Evolutionary conservation across 495 filamentous ascomycete species (phyloP).

Genomic region (Aspergillus asperescens): DNA sequence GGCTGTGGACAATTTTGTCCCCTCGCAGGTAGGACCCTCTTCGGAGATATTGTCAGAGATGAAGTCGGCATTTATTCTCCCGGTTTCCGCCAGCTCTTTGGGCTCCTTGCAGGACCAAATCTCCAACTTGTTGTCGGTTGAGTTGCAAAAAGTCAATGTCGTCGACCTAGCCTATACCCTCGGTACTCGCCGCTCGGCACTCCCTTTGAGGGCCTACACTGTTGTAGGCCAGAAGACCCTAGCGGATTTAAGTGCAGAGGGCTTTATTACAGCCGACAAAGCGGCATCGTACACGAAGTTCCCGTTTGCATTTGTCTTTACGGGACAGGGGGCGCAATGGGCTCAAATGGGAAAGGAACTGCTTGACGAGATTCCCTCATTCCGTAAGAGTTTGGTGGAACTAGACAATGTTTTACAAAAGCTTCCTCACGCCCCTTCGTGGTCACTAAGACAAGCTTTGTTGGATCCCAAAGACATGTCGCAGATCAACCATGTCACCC

Average conservation of each 20-base stretch:
- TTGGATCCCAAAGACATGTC: conserved; percentile 28
- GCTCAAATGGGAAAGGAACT: neutral
- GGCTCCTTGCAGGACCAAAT: no score
- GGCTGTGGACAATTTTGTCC: no score
- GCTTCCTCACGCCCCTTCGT: conserved; percentile 34
- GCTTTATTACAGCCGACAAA: neutral
- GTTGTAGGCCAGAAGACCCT: no score
- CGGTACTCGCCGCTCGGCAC: neutral
- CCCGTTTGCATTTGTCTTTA: neutral
- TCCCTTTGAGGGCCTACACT: neutral
- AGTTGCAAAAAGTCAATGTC: no score
- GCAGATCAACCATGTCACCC: conserved; percentile 27
- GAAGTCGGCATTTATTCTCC: no score
- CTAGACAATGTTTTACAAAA: neutral
- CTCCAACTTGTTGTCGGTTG: no score
- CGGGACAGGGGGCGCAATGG: conserved; percentile 6
- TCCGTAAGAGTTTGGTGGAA: neutral
- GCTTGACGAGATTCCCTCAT: neutral
- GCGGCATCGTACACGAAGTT: neutral
- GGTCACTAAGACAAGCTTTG: conserved; percentile 33
- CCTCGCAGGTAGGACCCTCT: no score
- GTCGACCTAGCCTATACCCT: neutral
- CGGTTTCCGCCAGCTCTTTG: neutral
- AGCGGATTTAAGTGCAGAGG: no score
- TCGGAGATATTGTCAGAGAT: no score